These are phyloP conservation scores for Pythium dissimile DNA, from an alignment of 352 stramenopile species.

Conservation along the genomic window DNA sequence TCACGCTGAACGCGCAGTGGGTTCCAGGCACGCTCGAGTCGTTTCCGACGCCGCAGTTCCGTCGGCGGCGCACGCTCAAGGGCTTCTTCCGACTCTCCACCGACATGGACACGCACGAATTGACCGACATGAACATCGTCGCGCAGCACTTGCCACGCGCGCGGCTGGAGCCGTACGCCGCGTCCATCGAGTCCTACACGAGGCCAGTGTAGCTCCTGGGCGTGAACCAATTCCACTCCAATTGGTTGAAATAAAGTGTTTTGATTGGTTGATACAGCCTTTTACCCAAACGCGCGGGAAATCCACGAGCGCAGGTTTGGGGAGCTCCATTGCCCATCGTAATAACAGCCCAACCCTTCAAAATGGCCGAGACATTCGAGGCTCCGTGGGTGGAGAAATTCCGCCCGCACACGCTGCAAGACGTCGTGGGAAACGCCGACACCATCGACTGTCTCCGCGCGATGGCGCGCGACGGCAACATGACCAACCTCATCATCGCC, in stretches of 20 bases:
- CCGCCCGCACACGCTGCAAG: conserved; percentile 83
- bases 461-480: conserved; percentile 96
- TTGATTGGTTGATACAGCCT: conserved; percentile 19
- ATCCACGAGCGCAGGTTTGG: neutral
- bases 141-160: conserved; percentile 33
- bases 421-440: conserved; percentile 99
- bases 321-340: no score
- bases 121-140: conserved; percentile 33
- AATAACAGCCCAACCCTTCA: neutral
- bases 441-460: conserved; percentile 93
- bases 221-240: neutral
- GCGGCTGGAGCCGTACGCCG: conserved; percentile 45
- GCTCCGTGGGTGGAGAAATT: conserved; percentile 99
- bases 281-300: conserved; percentile 13
- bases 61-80: conserved; percentile 41
- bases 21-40: conserved; percentile 47
- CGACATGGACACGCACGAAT: no score
- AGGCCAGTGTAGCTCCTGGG: neutral
- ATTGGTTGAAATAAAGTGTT: conserved; percentile 5
- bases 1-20: conserved; percentile 36
- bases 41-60: conserved; percentile 36
- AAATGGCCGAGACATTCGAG: conserved; percentile 81
- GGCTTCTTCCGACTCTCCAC: no score
- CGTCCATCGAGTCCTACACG: conserved; percentile 44
- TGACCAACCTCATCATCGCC: conserved; percentile 98